Evolutionary conservation across 345 rosid species (phyloP).

Genomic region (Citrus reticulata): DNA sequence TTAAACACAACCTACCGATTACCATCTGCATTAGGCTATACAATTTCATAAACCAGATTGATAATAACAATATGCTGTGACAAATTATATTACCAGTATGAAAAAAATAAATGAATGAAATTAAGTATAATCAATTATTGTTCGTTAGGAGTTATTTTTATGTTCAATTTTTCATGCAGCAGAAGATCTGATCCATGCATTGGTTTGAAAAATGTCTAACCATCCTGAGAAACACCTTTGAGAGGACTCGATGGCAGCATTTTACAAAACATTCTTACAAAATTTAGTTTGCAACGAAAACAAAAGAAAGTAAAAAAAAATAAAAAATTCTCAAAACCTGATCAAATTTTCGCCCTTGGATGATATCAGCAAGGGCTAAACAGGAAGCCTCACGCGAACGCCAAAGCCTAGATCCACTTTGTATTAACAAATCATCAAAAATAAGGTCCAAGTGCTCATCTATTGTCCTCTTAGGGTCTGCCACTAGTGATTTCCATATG

Average conservation of each 20-base stretch:
- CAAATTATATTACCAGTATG: not conserved
- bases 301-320: constrained; percentile 2
- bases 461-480: constrained; percentile 74
- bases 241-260: not conserved
- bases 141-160: not conserved
- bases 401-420: constrained; percentile 93
- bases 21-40: not conserved
- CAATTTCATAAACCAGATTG: not conserved
- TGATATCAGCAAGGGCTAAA: constrained; percentile 89
- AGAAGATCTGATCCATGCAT: not conserved
- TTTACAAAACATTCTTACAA: not conserved
- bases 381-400: constrained; percentile 97
- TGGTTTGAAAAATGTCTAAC: not conserved
- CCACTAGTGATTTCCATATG: constrained; percentile 92
- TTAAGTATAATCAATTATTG: not conserved
- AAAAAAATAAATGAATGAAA: not conserved
- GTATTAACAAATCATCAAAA: constrained; percentile 71
- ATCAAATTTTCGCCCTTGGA: constrained; percentile 86
- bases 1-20: not conserved
- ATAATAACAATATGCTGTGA: not conserved
- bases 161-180: not conserved
- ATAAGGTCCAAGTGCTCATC: constrained; percentile 83
- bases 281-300: not conserved
- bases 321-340: constrained; percentile 50
- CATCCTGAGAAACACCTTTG: not conserved